A percentile compares a stretch with the other conserved stretches of the same genome.
Evolutionary conservation across 306 rosid species (phyloP).

Genomic region (Vachellia collinsii): DNA sequence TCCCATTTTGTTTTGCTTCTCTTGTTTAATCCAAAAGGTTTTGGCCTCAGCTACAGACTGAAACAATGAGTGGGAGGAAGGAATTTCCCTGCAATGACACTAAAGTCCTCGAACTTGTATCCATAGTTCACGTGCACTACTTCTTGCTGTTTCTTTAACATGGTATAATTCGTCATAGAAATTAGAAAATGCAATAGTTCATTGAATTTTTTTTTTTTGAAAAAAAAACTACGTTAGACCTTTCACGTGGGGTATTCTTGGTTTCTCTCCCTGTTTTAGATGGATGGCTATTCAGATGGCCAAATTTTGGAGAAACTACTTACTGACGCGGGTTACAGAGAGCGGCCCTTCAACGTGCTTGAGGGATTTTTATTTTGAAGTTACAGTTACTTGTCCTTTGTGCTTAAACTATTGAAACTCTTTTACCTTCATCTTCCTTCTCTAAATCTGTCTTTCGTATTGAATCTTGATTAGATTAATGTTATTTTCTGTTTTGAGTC

Average conservation of each 20-base stretch:
- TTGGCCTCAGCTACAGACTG: conserved; percentile 37
- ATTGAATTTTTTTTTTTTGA: not conserved
- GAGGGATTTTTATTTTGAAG: not conserved
- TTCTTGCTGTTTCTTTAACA: conserved; percentile 21
- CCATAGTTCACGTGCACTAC: conserved; percentile 49
- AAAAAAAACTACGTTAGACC: not conserved
- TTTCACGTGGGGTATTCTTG: conserved; percentile 28
- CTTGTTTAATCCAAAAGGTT: conserved; percentile 36
- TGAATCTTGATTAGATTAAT: not conserved
- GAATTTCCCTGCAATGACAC: conserved; percentile 30
- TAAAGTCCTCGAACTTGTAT: conserved; percentile 38
- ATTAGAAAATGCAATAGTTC: conserved; percentile 26
- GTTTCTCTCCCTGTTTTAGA: conserved; percentile 24
- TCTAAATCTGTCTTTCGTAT: not conserved
- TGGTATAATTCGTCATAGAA: conserved; percentile 17
- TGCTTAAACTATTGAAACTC: not conserved
- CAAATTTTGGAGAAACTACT: not conserved
- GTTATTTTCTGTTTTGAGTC: not conserved
- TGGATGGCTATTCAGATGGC: conserved; percentile 12
- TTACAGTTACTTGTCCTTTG: not conserved
- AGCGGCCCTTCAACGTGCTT: conserved; percentile 1
- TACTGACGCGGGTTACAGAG: not conserved
- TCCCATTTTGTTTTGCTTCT: conserved; percentile 26
- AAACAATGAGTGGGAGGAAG: conserved; percentile 35
- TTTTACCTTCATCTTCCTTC: not conserved